Percentiles rank a stretch among this genome's conserved stretches.
phyloP scores from a whole-genome alignment of 2,329 filamentous ascomycete genomes.

The Exophiala lecanii-corni region DNA sequence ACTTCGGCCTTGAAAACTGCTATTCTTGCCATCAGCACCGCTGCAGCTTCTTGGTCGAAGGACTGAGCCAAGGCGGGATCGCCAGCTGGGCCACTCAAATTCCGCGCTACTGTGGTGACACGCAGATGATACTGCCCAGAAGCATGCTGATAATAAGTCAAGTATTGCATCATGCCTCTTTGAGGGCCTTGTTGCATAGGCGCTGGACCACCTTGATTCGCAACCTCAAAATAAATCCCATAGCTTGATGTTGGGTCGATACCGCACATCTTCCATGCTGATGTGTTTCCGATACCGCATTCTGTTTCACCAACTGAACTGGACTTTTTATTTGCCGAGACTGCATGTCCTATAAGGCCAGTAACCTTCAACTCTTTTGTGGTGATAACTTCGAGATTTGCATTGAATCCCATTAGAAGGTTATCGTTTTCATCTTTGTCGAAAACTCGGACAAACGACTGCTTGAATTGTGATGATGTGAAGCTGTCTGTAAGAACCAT shows the following conservation, averaged over 20 bases:
- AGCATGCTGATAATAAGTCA: conserved; percentile 98
- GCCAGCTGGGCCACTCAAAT: conserved; percentile 86
- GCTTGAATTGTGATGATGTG: conserved; percentile 98
- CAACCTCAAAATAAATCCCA: conserved; percentile 96
- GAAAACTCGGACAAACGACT: conserved; percentile 94
- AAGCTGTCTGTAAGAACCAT: conserved; percentile 99
- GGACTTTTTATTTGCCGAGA: conserved; percentile 97
- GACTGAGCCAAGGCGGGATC: conserved; percentile 94
- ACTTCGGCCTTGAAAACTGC: conserved; percentile 98
- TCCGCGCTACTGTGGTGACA: conserved; percentile 88
- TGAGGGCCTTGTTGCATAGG: conserved; percentile 82
- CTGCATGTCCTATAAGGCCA: conserved; percentile 90
- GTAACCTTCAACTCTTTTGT: conserved; percentile 99
- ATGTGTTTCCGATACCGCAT: conserved; percentile 96
- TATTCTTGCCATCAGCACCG: conserved; percentile 97
- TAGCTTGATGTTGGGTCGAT: conserved; percentile 93
- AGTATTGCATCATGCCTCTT: conserved; percentile 94
- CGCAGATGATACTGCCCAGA: conserved; percentile 93
- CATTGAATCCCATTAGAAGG: conserved; percentile 96
- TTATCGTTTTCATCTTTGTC: conserved; percentile 96
- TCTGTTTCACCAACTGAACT: conserved; percentile 95
- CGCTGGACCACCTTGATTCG: conserved; percentile 80
- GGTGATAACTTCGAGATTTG: conserved; percentile 87
- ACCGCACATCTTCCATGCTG: conserved; percentile 99
- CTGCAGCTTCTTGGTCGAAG: conserved; percentile 96